Evolutionary conservation across 768 basidiomycete genomes (phyloP).

Genomic region (Macrolepiota albuminosa): DNA sequence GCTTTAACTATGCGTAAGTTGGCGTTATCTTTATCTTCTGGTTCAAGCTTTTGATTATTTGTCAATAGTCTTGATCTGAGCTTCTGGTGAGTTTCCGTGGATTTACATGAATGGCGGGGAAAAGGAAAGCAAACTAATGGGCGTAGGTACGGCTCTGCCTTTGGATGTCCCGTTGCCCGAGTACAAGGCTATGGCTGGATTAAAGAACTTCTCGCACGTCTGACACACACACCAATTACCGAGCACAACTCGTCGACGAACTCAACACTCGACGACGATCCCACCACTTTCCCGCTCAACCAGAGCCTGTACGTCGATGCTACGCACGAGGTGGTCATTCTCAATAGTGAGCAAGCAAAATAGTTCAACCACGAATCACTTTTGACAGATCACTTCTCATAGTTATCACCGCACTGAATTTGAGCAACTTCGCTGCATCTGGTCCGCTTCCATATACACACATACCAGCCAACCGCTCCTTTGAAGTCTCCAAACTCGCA

Average conservation of each 20-base stretch:
- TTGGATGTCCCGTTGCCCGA: slow-evolving; percentile 76
- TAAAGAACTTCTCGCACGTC: slow-evolving; percentile 78
- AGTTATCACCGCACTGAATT: slow-evolving; percentile 84
- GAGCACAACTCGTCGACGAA: slow-evolving; percentile 83
- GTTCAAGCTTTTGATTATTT: background rate
- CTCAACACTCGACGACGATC: slow-evolving; percentile 67
- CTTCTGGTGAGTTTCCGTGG: slow-evolving; percentile 44
- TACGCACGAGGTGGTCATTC: slow-evolving; percentile 86
- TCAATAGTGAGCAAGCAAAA: slow-evolving; percentile 54
- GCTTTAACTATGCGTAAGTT: slow-evolving; percentile 73
- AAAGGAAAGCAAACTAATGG: slow-evolving; percentile 3
- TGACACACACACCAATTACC: slow-evolving; percentile 69
- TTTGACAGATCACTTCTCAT: background rate
- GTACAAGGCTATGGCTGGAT: slow-evolving; percentile 76
- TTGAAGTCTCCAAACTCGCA: slow-evolving; percentile 70
- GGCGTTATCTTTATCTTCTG: background rate
- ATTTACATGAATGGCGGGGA: background rate
- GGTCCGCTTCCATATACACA: slow-evolving; percentile 77
- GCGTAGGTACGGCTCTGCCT: slow-evolving; percentile 63
- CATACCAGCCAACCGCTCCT: slow-evolving; percentile 59
- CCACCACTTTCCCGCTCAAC: slow-evolving; percentile 64
- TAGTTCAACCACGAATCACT: background rate
- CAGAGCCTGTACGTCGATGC: slow-evolving; percentile 83
- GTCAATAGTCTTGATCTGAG: slow-evolving; percentile 50
- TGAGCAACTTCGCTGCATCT: slow-evolving; percentile 64